Evolutionary conservation across 1,284 basidiomycete genomes (phyloP).

Genomic region (Exobasidium cylindrosporum): DNA sequence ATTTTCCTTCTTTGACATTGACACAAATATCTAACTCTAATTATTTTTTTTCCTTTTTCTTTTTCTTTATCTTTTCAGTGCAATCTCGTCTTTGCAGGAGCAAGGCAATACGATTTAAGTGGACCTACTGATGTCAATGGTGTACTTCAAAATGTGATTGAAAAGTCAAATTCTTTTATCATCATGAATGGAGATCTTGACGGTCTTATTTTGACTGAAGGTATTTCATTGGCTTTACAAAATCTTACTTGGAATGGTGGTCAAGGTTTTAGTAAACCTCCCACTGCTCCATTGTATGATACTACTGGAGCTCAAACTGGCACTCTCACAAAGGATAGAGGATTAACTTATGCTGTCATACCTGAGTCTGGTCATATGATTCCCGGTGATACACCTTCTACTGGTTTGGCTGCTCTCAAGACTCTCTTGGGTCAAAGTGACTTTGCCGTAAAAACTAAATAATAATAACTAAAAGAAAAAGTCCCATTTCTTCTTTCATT

Average conservation of each 20-base stretch:
- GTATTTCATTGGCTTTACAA: slow-evolving; percentile 22
- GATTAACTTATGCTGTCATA: background rate
- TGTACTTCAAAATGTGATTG: background rate
- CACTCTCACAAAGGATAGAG: background rate
- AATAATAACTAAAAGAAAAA: no score
- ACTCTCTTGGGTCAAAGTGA: background rate
- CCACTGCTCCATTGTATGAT: background rate
- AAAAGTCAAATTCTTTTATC: background rate
- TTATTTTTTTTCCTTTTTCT: background rate
- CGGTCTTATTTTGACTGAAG: background rate
- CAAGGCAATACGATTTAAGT: no score
- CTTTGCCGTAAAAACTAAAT: no score
- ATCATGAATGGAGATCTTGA: background rate
- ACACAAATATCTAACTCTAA: background rate
- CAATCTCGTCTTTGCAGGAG: background rate
- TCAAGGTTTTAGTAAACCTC: background rate
- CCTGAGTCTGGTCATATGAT: slow-evolving; percentile 1
- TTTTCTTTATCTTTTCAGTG: no score
- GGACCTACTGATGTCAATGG: background rate
- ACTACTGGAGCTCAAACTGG: background rate
- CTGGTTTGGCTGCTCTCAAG: background rate
- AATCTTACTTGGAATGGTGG: slow-evolving; percentile 53
- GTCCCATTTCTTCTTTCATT: no score
- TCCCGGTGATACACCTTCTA: background rate
- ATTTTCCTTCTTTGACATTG: background rate